Evolutionary conservation across 345 rosid genomes (phyloP).

Genomic region (Eucalyptus sp.): DNA sequence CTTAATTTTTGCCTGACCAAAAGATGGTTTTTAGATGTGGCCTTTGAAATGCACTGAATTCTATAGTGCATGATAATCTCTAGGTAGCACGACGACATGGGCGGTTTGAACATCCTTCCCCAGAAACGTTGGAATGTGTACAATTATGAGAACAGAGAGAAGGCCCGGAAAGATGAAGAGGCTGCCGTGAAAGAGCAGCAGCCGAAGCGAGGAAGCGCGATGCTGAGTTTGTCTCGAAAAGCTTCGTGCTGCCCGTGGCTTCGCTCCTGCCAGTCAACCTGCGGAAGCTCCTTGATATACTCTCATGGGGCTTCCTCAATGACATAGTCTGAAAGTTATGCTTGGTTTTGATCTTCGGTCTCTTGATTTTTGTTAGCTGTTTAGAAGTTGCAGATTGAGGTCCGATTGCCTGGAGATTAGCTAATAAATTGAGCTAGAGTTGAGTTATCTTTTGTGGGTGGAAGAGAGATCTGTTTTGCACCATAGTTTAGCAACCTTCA

Average conservation of each 20-base stretch:
- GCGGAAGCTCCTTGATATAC: background rate
- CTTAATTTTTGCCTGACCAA: background rate
- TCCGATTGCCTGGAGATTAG: background rate
- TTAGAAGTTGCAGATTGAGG: background rate
- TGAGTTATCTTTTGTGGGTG: background rate
- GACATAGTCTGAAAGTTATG: background rate
- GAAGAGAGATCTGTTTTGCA: background rate
- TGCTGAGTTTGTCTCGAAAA: constrained; percentile 69
- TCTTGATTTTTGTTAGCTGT: background rate
- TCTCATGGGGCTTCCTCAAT: background rate
- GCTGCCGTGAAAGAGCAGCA: constrained; percentile 69
- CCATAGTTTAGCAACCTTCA: background rate
- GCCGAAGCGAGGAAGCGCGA: constrained; percentile 38
- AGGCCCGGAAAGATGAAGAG: constrained; percentile 71
- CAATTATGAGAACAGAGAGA: constrained; percentile 73
- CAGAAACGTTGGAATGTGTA: constrained; percentile 91
- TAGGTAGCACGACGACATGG: constrained; percentile 24
- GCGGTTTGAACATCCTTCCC: constrained; percentile 81
- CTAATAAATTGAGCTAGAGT: background rate
- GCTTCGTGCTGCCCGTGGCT: constrained; percentile 73
- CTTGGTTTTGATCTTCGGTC: background rate
- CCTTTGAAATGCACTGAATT: background rate
- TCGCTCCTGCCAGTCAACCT: constrained; percentile 29
- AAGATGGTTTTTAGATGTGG: background rate
- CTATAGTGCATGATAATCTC: background rate